A percentile compares a stretch with the other conserved stretches of the same genome.
Conservation (phyloP, 192 early-diverging fungal species). For the Piromyces sp. region DNA sequence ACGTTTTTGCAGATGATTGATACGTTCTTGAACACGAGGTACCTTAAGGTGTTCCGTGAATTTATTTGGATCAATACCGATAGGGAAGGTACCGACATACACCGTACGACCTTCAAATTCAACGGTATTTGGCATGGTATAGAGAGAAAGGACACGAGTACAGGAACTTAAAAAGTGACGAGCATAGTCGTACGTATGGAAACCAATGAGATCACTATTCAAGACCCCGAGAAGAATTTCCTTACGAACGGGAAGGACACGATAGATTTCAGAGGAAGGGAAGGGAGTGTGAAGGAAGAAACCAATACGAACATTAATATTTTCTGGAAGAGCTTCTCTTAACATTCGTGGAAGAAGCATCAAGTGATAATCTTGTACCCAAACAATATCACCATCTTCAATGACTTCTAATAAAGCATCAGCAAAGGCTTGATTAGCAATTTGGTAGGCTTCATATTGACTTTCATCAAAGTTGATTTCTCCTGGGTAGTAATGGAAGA, state of each 20-base stretch:
- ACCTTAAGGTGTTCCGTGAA: constrained; percentile 72
- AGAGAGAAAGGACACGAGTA: constrained; percentile 85
- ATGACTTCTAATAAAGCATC: constrained; percentile 67
- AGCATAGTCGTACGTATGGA: constrained; percentile 69
- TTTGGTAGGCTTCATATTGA: constrained; percentile 87
- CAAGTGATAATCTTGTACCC: constrained; percentile 94
- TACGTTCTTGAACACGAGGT: constrained; percentile 46
- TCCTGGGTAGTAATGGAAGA: constrained; percentile 98
- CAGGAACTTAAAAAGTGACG: constrained; percentile 95
- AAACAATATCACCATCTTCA: constrained; percentile 74
- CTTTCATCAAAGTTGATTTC: constrained; percentile 92
- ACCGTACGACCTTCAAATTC: constrained; percentile 85
- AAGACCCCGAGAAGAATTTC: constrained; percentile 88
- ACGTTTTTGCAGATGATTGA: constrained; percentile 57
- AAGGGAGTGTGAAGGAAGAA: constrained; percentile 98
- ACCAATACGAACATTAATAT: constrained; percentile 77
- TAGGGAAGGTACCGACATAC: constrained; percentile 95
- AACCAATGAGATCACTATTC: constrained; percentile 81
- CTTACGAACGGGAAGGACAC: constrained; percentile 84
- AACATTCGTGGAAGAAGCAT: constrained; percentile 87
- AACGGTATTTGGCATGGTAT: constrained; percentile 81
- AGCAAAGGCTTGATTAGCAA: constrained; percentile 87
- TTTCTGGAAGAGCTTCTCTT: constrained; percentile 30
- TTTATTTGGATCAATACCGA: constrained; percentile 93
- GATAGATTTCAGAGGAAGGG: constrained; percentile 86